Evolutionary conservation across 352 stramenopile genomes (phyloP), one percentile per base, ranked within the genome.

Genomic region (Phytophthora citricola): DNA sequence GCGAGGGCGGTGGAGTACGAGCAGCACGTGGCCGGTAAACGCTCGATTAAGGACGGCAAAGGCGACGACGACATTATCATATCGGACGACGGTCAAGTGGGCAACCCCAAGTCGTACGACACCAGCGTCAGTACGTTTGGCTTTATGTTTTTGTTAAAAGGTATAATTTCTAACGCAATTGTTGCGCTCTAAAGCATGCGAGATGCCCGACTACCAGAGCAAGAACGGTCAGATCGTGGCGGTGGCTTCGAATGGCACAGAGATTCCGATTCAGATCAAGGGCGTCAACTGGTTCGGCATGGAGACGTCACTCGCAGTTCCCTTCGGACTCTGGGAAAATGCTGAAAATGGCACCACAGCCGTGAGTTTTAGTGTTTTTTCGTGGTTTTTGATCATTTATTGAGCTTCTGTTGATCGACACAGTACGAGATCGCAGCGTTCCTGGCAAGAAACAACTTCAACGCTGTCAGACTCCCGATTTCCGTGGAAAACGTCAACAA

Each of bases 401-500:
- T 36, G 31, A 36, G 46, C 36, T 12, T 51, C 48, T 29, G 43
- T 8, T 34, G n/a, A 22, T 43, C 38, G 31, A 4, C 51, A 49
- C 54, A 91, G 82, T 92, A 91, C 63, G 81, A 92, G 36, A 83
- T 94, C 34, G 87, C 85, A 4, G 72, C 81, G 14, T 94, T 94
- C 67, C 58, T 93, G 41, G 66, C 77, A n/a, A 69, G 81, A 54
- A 87, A 94, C 76, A 92, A 93, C n/a, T 94, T 94, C 39, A 94
- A 94, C 32, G 82, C 79, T 17, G 83, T 94, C 20, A 76, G 87
- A 2, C 43, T 94, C 2, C 84, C 87, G 2, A 34, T 94, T 14
- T 92, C 75, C 9, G 56, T 93, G 7, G 79, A 93, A 44, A 90
- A 90, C 58, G 62, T 94, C 4, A 52, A 91, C 4, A 76, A 83